Evolutionary conservation across 1,284 basidiomycete genomes (phyloP).

Genomic region (Trichosporon ovoides): DNA sequence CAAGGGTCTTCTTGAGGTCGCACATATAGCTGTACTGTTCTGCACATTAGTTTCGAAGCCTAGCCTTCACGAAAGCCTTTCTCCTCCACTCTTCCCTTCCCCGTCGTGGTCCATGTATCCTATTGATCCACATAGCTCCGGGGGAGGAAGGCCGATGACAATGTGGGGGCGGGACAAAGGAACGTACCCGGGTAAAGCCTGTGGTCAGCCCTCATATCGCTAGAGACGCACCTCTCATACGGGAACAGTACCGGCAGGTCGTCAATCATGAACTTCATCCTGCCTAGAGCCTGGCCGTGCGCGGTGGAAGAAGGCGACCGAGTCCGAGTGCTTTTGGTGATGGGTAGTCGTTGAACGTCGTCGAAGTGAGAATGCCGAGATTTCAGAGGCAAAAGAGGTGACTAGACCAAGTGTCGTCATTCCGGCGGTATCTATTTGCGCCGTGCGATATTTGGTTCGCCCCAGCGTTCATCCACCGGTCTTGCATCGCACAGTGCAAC

Average conservation of each 20-base stretch:
- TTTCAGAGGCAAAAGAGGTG: no score
- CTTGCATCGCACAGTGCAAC: background rate
- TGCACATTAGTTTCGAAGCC: conserved; percentile 34
- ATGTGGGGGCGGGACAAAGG: conserved; percentile 7
- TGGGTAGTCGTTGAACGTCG: no score
- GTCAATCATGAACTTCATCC: conserved; percentile 95
- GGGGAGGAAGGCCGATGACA: background rate
- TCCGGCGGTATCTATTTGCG: background rate
- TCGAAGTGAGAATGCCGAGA: no score
- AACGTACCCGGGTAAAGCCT: conserved; percentile 38
- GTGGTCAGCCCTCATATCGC: conserved; percentile 12
- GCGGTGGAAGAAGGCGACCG: no score
- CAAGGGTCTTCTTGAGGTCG: conserved; percentile 92
- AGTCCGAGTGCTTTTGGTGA: no score
- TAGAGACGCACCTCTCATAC: conserved; percentile 60
- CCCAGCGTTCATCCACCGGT: background rate
- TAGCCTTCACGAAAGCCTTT: background rate
- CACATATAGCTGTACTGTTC: conserved; percentile 99
- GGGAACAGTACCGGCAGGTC: conserved; percentile 85
- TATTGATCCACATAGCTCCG: no score
- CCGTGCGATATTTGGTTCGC: background rate
- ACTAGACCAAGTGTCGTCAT: background rate
- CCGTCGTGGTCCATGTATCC: no score
- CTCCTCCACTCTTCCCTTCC: background rate
- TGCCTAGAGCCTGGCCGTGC: conserved; percentile 12